phyloP scores from a whole-genome alignment of 2,329 filamentous ascomycete genomes.

The Fusarium armeniacum region DNA sequence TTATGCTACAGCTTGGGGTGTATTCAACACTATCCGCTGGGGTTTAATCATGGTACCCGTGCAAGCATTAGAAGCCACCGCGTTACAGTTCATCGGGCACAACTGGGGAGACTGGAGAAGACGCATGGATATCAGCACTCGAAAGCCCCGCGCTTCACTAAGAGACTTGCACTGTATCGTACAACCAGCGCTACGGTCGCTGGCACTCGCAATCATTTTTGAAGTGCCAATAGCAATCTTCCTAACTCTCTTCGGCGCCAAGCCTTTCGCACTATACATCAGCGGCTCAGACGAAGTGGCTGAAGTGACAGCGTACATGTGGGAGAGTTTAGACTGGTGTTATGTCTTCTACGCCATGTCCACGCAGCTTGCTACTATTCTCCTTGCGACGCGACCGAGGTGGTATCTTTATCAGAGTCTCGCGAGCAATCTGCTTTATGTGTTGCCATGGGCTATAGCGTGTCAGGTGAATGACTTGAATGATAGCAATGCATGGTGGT shows the following conservation, averaged over 20 bases:
- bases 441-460: conserved; percentile 78
- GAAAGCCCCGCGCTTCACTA: conserved; percentile 35
- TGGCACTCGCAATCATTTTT: conserved; percentile 66
- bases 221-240: conserved; percentile 75
- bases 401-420: conserved; percentile 80
- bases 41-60: conserved; percentile 82
- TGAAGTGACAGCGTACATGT: conserved; percentile 75
- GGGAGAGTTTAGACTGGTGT: conserved; percentile 73
- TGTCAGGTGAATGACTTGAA: conserved; percentile 65
- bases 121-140: conserved; percentile 43
- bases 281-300: conserved; percentile 70
- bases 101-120: conserved; percentile 69
- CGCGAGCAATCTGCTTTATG: conserved; percentile 75
- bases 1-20: conserved; percentile 80
- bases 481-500: conserved; percentile 73
- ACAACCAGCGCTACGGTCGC: conserved; percentile 67
- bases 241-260: conserved; percentile 70
- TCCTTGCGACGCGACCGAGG: conserved; percentile 72
- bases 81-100: conserved; percentile 76
- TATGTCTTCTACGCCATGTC: conserved; percentile 78
- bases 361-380: conserved; percentile 73
- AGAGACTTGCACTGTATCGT: conserved; percentile 56
- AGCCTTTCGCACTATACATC: conserved; percentile 73
- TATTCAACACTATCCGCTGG: conserved; percentile 82
- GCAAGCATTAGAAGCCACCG: conserved; percentile 74